Evolutionary conservation across 164 flowering plant species (phyloP), one percentile per base, ranked within the genome.

Genomic region (Paratinospora sagittata): DNA sequence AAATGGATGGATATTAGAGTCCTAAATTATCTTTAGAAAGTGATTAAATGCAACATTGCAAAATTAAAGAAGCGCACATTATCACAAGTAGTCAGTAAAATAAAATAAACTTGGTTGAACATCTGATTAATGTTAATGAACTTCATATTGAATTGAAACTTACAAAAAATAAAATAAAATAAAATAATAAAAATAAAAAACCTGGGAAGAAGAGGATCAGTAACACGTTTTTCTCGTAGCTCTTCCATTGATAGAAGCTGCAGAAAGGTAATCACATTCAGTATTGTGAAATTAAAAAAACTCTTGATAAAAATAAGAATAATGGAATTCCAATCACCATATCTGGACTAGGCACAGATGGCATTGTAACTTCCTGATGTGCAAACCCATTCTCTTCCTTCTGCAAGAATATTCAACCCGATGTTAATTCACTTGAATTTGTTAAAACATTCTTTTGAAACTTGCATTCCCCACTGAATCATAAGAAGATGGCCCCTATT

Each of bases 201-300:
- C 99, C 85, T 82, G 60, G 98, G 98, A 73, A 96, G 90, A 37
- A 82, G 89, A 73, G 98, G 99, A 87, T 96, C 96, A 70, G 78
- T 83, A 9, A 87, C 72, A 39, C 91, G 96, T 73, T 79, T 83
- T 74, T 92, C 97, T 19, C 95, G 86, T 76, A 92, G 76, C 70
- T 87, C 90, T 77, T 92, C 97, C 87, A 92, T 70, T 57, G 96
- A 85, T 52, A 86, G 80, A 80, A 96, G 95, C 99, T 96, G 87
- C 76, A 84, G 73, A 6, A 27, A n/a, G 62, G 33, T 17, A 27
- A 39, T 23, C 43, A 66, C 67, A 52, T 63, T 77, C 58, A 72
- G 70, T 43, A 49, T 66, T 26, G 4, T 30, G 34, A 30, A 30
- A 30, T 30, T 30, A 4, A 30, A n/a, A 21, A 26, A 68, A 66